Evolutionary conservation across 1,139 yeast genomes (phyloP).

Genomic region (Geotrichum cucujoidarum): DNA sequence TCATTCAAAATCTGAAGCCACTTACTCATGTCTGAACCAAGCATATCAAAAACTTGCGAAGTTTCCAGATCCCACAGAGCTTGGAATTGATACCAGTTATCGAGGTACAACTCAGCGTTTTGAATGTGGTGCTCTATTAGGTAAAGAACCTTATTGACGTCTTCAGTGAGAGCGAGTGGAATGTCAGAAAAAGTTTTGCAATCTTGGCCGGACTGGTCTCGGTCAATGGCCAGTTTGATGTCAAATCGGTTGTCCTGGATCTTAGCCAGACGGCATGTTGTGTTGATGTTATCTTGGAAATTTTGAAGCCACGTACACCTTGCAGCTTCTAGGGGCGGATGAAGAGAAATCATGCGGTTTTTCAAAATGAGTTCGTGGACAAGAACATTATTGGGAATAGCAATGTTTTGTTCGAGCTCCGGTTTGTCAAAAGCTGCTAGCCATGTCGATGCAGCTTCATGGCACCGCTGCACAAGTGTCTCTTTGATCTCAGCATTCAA

Average conservation of each 20-base stretch:
- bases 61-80: slow-evolving; percentile 53
- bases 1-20: slow-evolving; percentile 51
- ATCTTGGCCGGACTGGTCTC: background rate
- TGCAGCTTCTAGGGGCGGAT: slow-evolving; percentile 42
- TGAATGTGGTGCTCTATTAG: slow-evolving; percentile 28
- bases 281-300: slow-evolving; percentile 32
- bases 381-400: slow-evolving; percentile 18
- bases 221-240: slow-evolving; percentile 22
- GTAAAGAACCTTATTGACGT: slow-evolving; percentile 19
- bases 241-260: slow-evolving; percentile 33
- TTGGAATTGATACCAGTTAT: slow-evolving; percentile 55
- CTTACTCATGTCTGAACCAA: slow-evolving; percentile 39
- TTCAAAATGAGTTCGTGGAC: slow-evolving; percentile 42
- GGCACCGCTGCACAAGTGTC: slow-evolving; percentile 39
- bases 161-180: slow-evolving; percentile 20
- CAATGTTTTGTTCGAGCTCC: slow-evolving; percentile 20
- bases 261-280: slow-evolving; percentile 14
- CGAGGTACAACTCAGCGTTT: slow-evolving; percentile 39
- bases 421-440: slow-evolving; percentile 25
- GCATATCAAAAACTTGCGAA: slow-evolving; percentile 33
- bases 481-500: slow-evolving; percentile 42
- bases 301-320: slow-evolving; percentile 33
- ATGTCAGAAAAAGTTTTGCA: slow-evolving; percentile 23
- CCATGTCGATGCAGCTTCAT: slow-evolving; percentile 30
- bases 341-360: slow-evolving; percentile 43